Conservation (phyloP, 495 filamentous ascomycete species). For the Aspergillus nanangensis region DNA sequence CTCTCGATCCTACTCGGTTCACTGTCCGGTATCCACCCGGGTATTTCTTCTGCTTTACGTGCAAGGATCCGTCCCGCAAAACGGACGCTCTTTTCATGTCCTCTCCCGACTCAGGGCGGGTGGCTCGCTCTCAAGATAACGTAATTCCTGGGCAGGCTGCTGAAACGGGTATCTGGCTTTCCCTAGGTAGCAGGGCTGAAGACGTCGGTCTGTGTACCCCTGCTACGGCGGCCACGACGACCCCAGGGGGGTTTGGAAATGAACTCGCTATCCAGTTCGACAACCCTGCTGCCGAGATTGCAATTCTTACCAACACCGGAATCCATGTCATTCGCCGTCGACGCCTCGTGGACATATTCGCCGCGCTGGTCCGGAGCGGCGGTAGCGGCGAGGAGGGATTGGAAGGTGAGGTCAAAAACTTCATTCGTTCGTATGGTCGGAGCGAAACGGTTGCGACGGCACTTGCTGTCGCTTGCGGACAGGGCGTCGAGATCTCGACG, state of each 20-base stretch:
- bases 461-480: slow-evolving; percentile 92
- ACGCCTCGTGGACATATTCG: slow-evolving; percentile 90
- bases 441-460: slow-evolving; percentile 85
- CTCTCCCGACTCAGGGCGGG: slow-evolving; percentile 77
- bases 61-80: slow-evolving; percentile 44
- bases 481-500: slow-evolving; percentile 71
- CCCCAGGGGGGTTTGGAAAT: slow-evolving; percentile 84
- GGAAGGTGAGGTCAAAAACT: slow-evolving; percentile 73
- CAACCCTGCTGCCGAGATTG: slow-evolving; percentile 71
- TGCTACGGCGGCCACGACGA: slow-evolving; percentile 60
- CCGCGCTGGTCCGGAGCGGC: slow-evolving; percentile 66
- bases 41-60: slow-evolving; percentile 80
- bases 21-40: slow-evolving; percentile 77
- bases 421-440: slow-evolving; percentile 77
- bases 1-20: slow-evolving; percentile 49
- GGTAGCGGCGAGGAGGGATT: slow-evolving; percentile 72
- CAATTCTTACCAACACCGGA: slow-evolving; percentile 84
- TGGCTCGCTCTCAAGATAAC: slow-evolving; percentile 56
- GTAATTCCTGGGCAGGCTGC: slow-evolving; percentile 42
- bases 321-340: slow-evolving; percentile 79
- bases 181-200: slow-evolving; percentile 64
- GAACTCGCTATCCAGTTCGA: slow-evolving; percentile 94
- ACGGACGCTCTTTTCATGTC: slow-evolving; percentile 75
- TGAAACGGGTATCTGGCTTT: slow-evolving; percentile 74
- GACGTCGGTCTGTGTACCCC: slow-evolving; percentile 71